Percentiles rank a stretch among this genome's conserved stretches.
Evolutionary conservation across 2,329 filamentous ascomycete genomes (phyloP).

Genomic region (Akanthomyces dipterigenus): DNA sequence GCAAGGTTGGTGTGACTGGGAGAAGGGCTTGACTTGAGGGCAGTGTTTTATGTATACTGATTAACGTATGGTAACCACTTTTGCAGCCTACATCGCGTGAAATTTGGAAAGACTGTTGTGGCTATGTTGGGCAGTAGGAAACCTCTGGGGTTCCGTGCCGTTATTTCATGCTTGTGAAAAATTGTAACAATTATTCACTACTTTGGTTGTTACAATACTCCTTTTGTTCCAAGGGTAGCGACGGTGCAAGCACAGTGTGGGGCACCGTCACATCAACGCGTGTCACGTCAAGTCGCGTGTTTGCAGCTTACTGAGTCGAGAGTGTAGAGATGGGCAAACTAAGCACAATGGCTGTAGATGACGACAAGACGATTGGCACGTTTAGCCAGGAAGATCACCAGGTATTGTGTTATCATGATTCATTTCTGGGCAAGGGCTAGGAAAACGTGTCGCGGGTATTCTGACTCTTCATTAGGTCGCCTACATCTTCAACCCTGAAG

Average conservation of each 20-base stretch:
- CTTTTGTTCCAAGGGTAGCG: background rate
- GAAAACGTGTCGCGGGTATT: background rate
- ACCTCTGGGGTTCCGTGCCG: too few relatives aligned
- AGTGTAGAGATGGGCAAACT: background rate
- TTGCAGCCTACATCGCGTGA: background rate
- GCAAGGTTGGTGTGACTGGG: background rate
- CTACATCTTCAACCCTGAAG: constrained; percentile 53
- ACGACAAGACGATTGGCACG: constrained; percentile 15
- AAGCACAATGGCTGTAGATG: constrained; percentile 6
- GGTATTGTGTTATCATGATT: constrained; percentile 21
- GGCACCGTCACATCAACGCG: constrained; percentile 9
- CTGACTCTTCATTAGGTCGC: constrained; percentile 40
- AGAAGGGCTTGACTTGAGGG: background rate
- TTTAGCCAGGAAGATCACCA: constrained; percentile 40
- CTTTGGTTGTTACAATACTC: too few relatives aligned
- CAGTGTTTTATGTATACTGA: background rate
- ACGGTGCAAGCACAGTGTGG: constrained; percentile 9
- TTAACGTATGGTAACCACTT: background rate
- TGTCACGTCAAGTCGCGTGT: constrained; percentile 6
- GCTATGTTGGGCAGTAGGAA: too few relatives aligned
- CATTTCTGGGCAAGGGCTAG: too few relatives aligned
- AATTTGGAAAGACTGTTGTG: too few relatives aligned
- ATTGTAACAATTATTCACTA: too few relatives aligned
- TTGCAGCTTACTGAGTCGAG: background rate
- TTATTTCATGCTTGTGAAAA: too few relatives aligned